Evolutionary conservation across 2,329 filamentous ascomycete species (phyloP).

Genomic region (Pyrenochaeta sp.): DNA sequence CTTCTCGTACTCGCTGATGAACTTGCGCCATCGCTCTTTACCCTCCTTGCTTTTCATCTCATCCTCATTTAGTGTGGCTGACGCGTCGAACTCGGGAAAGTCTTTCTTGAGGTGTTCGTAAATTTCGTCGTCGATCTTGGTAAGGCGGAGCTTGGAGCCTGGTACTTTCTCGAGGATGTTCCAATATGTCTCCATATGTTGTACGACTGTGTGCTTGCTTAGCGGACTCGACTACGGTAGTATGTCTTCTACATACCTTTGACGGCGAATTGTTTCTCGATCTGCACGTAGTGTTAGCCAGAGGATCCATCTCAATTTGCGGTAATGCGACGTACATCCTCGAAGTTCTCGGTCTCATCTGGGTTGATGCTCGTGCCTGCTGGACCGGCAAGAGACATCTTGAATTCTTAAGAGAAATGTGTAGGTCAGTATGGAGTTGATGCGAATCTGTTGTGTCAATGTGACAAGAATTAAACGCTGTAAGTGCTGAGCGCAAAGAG

Average conservation of each 20-base stretch:
- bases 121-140: conserved; percentile 95
- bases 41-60: conserved; percentile 97
- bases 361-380: conserved; percentile 46
- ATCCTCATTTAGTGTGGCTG: conserved; percentile 83
- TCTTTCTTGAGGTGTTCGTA: conserved; percentile 84
- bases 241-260: conserved; percentile 68
- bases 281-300: conserved; percentile 62
- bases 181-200: conserved; percentile 98
- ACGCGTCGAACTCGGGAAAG: conserved; percentile 92
- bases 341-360: conserved; percentile 73
- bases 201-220: conserved; percentile 68
- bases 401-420: conserved; percentile 5
- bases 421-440: background rate
- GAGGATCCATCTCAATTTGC: conserved; percentile 4
- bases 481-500: background rate
- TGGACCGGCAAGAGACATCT: conserved; percentile 47
- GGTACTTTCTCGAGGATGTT: conserved; percentile 88
- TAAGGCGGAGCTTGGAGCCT: conserved; percentile 88
- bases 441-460: background rate
- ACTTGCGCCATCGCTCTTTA: conserved; percentile 94
- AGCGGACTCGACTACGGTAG: conserved; percentile 11
- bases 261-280: conserved; percentile 99
- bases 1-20: conserved; percentile 93
- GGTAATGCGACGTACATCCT: conserved; percentile 64
- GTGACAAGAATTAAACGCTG: background rate